Conservation (phyloP, 805 yeast species). For the Helenozyma rhizophorensis region DNA sequence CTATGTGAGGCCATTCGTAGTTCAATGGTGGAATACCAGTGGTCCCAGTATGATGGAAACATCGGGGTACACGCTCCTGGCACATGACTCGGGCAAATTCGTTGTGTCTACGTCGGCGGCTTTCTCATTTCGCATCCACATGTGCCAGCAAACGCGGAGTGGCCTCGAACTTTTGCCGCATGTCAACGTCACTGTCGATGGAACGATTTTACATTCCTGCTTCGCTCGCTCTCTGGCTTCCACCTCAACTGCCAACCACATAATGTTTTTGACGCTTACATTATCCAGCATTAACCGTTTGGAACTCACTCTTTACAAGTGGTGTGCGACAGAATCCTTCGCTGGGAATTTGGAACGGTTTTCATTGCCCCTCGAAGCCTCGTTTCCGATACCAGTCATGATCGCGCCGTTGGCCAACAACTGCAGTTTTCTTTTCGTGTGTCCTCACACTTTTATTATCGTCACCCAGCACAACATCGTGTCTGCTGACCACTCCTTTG, state of each 20-base stretch:
- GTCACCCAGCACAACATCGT: slow-evolving; percentile 42
- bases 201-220: slow-evolving; percentile 38
- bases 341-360: slow-evolving; percentile 28
- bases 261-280: slow-evolving; percentile 31
- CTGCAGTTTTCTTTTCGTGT: slow-evolving; percentile 37
- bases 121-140: slow-evolving; percentile 34
- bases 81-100: slow-evolving; percentile 37
- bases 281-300: slow-evolving; percentile 36
- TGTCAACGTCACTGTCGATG: slow-evolving; percentile 38
- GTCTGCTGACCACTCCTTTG: slow-evolving; percentile 43
- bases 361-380: slow-evolving; percentile 36
- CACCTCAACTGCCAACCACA: slow-evolving; percentile 27
- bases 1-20: slow-evolving; percentile 39
- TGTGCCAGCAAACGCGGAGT: slow-evolving; percentile 28
- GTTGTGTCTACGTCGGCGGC: slow-evolving; percentile 35
- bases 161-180: slow-evolving; percentile 37
- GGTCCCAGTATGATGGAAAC: slow-evolving; percentile 10
- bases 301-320: slow-evolving; percentile 34
- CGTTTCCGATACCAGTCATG: slow-evolving; percentile 40
- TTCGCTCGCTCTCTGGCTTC: slow-evolving; percentile 35
- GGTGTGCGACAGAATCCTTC: slow-evolving; percentile 36
- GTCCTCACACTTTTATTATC: slow-evolving; percentile 27
- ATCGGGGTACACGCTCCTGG: slow-evolving; percentile 25
- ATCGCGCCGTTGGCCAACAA: slow-evolving; percentile 34
- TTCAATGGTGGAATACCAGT: slow-evolving; percentile 46